Percentiles rank a stretch among this genome's conserved stretches.
These are phyloP conservation scores for Dendrothele bispora DNA, from an alignment of 768 basidiomycete genomes.

Conservation along the genomic window DNA sequence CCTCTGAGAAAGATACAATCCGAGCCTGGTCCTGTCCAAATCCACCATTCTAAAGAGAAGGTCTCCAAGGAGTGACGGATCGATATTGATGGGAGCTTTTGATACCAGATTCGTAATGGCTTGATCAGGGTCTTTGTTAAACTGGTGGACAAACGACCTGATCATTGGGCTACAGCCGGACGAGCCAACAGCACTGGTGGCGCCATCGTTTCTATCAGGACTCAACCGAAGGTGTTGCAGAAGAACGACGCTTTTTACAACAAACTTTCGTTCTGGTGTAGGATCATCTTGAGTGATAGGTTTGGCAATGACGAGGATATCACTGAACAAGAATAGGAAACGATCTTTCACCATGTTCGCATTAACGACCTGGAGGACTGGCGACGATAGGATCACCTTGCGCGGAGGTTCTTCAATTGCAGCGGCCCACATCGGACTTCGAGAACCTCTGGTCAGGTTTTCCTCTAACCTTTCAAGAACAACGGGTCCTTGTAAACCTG, in stretches of 20 bases:
- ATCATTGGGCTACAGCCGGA: conserved; percentile 62
- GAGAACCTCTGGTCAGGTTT: conserved; percentile 60
- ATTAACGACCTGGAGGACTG: conserved; percentile 93
- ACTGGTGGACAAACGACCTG: conserved; percentile 74
- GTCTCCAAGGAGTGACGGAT: conserved; percentile 75
- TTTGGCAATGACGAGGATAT: conserved; percentile 91
- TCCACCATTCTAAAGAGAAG: conserved; percentile 81
- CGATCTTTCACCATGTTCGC: conserved; percentile 93
- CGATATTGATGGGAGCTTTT: conserved; percentile 57
- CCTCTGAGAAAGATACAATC: conserved; percentile 78
- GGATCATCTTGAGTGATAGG: conserved; percentile 63
- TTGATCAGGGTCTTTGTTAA: conserved; percentile 75
- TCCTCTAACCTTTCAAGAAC: conserved; percentile 74
- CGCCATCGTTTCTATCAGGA: conserved; percentile 67
- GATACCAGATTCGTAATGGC: conserved; percentile 74
- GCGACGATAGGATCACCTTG: conserved; percentile 79
- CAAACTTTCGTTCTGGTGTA: conserved; percentile 73
- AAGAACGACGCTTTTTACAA: conserved; percentile 88
- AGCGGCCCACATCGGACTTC: conserved; percentile 57
- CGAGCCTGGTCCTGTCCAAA: conserved; percentile 79
- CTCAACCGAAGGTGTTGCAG: conserved; percentile 68
- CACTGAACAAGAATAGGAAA: conserved; percentile 95
- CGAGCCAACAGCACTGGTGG: conserved; percentile 31
- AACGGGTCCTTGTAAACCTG: conserved; percentile 44
- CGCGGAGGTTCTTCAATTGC: conserved; percentile 85